Percentiles rank a stretch among this genome's conserved stretches.
phyloP scores from a whole-genome alignment of 495 filamentous ascomycete species.

The Penicillium bialowiezense region DNA sequence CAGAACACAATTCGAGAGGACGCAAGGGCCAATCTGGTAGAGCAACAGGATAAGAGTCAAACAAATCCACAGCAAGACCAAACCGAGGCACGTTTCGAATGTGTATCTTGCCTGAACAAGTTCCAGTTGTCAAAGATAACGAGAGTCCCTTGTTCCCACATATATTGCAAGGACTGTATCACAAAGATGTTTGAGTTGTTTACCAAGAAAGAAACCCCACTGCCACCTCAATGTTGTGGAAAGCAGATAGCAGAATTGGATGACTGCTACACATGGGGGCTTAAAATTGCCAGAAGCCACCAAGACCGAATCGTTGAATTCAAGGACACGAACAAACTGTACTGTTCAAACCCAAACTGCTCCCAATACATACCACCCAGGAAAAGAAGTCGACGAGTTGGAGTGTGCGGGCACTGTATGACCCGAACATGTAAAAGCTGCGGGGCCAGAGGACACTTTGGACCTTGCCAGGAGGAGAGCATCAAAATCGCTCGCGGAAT shows the following conservation, averaged over 20 bases:
- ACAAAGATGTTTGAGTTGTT: slow-evolving; percentile 25
- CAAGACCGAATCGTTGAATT: slow-evolving; percentile 22
- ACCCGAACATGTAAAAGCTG: not conserved
- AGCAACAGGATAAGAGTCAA: no score
- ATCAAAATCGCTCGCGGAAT: no score
- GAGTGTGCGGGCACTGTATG: not conserved
- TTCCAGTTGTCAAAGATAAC: not conserved
- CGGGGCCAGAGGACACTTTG: not conserved
- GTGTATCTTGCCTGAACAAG: slow-evolving; percentile 10
- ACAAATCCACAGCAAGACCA: no score
- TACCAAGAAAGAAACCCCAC: slow-evolving; percentile 31
- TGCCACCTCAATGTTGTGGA: slow-evolving; percentile 40
- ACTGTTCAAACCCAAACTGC: slow-evolving; percentile 30
- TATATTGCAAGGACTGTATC: slow-evolving; percentile 36
- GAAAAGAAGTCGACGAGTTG: not conserved
- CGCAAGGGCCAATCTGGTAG: no score
- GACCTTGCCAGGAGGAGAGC: not conserved
- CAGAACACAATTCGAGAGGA: no score
- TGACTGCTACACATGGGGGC: not conserved
- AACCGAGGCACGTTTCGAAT: not conserved
- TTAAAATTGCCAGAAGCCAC: slow-evolving; percentile 9
- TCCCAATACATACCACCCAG: slow-evolving; percentile 24
- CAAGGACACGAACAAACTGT: slow-evolving; percentile 21
- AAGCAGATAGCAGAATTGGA: slow-evolving; percentile 4
- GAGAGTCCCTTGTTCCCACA: slow-evolving; percentile 27